Base-by-base conservation (phyloP, 73 alveolate species). In the Tetrahymena thermophila region DNA sequence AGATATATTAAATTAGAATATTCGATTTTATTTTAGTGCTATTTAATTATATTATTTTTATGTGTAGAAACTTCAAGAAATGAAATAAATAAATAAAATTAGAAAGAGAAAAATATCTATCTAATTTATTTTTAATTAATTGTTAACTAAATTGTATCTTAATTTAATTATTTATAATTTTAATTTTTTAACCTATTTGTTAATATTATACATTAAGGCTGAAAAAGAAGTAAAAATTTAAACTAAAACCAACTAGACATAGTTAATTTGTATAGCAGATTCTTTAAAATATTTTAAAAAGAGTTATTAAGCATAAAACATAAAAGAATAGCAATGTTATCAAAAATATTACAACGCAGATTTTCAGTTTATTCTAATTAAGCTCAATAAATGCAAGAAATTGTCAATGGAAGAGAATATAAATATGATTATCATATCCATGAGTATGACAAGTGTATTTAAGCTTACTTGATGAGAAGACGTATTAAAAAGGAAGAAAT, bases 311-410 rank as follows among this genome's bases (percentile, higher is more conserved):
- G 15, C 89, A 71, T 71, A 25, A 17, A 71, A 2, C 7, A n/a
- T 71, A 25, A 34, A 71, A 25, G 42, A 34, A 31, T 19, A 56
- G 85, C 4, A 31, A 71, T 71, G 89, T 71, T 71, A 71, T 71
- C 89, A 28, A 94, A 94, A 89, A 85, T 85, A 85, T 89, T 95
- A 43, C 35, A 50, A 31, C 56, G 94, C 25, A 85, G 97, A 93
- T 95, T 95, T 85, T 85, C 97, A 34, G 94, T 95, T 42, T 95
- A 95, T 93, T 95, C 97, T 34, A 95, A 95, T 89, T 89, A 95
- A 89, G 95, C 93, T 44, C n/a, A 85, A 85, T 85, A 71, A 42
- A 93, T 94, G 3, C 84, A 85, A 37, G 84, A 71, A 35, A 93
- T 93, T 16, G 44, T 93, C 37, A 95, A 93, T 95, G 38, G 95